A percentile compares a stretch with the other conserved stretches of the same genome.
These are phyloP conservation scores for Saturnispora ahearnii DNA, from an alignment of 805 yeast genomes.

Conservation along the genomic window DNA sequence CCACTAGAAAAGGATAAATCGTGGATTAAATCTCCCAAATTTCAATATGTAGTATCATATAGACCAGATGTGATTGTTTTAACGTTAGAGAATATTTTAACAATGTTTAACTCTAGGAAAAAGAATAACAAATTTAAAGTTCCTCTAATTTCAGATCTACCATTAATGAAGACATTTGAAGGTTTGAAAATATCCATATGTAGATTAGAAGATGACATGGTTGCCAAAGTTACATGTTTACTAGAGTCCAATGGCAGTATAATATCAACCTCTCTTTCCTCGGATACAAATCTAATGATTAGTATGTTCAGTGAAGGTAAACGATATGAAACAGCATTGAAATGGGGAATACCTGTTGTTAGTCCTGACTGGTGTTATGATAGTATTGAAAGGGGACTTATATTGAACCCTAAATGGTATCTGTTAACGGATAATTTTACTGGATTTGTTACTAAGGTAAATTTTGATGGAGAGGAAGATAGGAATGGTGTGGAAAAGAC, in stretches of 20 bases:
- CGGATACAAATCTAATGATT: constrained; percentile 35
- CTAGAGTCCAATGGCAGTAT: constrained; percentile 40
- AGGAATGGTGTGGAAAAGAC: constrained; percentile 3
- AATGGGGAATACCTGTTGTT: constrained; percentile 48
- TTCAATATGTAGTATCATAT: constrained; percentile 37
- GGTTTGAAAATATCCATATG: constrained; percentile 34
- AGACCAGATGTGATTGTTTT: constrained; percentile 53
- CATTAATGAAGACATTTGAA: constrained; percentile 34
- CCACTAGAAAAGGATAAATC: constrained; percentile 13
- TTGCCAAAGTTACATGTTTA: constrained; percentile 22
- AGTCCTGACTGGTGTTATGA: constrained; percentile 46
- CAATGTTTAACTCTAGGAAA: constrained; percentile 48
- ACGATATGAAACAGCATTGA: constrained; percentile 42
- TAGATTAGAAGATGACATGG: constrained; percentile 18
- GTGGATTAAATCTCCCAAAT: constrained; percentile 42
- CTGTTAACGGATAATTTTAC: constrained; percentile 25
- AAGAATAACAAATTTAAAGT: constrained; percentile 3
- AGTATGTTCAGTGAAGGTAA: constrained; percentile 45
- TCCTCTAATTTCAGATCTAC: constrained; percentile 7
- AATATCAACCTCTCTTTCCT: constrained; percentile 41
- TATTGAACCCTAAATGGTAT: constrained; percentile 34
- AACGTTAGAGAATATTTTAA: constrained; percentile 36
- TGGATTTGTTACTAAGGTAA: constrained; percentile 31
- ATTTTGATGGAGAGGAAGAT: constrained; percentile 14
- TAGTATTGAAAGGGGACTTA: constrained; percentile 36